These are phyloP conservation scores for Paradendryphiella salina DNA, from an alignment of 2,329 filamentous ascomycete genomes.

Conservation along the genomic window DNA sequence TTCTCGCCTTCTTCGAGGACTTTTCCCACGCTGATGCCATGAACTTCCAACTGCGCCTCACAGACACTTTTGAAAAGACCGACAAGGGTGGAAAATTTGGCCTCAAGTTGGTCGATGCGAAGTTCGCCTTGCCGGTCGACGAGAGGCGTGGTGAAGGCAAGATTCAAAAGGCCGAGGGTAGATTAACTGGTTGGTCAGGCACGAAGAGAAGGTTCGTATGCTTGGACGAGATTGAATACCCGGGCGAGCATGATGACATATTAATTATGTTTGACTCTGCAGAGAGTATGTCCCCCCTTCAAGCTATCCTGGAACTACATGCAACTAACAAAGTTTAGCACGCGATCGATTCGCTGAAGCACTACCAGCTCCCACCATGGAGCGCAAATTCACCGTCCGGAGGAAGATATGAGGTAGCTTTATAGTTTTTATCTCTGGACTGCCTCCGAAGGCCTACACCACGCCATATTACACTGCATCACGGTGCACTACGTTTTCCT, in stretches of 20 bases:
- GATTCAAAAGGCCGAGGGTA: conserved; percentile 54
- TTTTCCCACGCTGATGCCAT: conserved; percentile 86
- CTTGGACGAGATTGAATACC: conserved; percentile 83
- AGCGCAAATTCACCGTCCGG: conserved; percentile 50
- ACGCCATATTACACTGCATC: too few species aligned
- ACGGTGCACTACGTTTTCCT: neutral
- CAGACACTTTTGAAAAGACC: conserved; percentile 74
- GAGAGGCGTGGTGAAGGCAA: conserved; percentile 54
- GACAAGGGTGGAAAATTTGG: conserved; percentile 63
- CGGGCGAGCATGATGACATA: conserved; percentile 91
- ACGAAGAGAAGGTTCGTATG: conserved; percentile 76
- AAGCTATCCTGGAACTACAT: neutral
- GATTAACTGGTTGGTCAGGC: conserved; percentile 54
- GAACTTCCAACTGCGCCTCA: conserved; percentile 83
- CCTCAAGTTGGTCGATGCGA: conserved; percentile 82
- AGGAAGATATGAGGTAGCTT: conserved; percentile 40
- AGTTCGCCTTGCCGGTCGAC: conserved; percentile 76
- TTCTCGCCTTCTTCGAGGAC: conserved; percentile 85
- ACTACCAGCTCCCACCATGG: conserved; percentile 50
- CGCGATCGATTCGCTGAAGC: conserved; percentile 52
- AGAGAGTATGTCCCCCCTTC: conserved; percentile 60
- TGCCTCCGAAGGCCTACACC: too few species aligned
- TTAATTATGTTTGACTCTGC: conserved; percentile 81
- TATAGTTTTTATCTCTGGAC: neutral
- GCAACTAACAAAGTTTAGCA: conserved; percentile 35